A percentile compares a stretch with the other conserved stretches of the same genome.
These are phyloP conservation scores for Solanum aculeatissimum DNA, from an alignment of 305 asterid genomes.

Conservation along the genomic window DNA sequence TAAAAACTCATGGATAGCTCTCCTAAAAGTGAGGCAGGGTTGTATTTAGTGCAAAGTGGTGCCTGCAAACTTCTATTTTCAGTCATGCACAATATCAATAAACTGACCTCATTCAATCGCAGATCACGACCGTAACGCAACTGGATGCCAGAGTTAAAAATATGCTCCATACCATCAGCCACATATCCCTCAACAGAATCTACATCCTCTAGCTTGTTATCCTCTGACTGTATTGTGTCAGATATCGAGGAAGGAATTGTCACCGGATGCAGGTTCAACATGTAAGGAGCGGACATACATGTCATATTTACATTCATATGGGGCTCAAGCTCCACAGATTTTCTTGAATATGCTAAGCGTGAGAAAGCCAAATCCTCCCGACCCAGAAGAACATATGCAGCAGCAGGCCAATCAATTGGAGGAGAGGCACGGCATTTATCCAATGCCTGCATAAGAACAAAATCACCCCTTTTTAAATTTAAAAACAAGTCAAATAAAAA, in stretches of 20 bases:
- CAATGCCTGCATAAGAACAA: conserved; percentile 46
- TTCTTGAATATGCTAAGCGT: conserved; percentile 41
- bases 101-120: conserved; percentile 84
- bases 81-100: background rate
- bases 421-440: conserved; percentile 96
- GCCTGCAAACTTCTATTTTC: background rate
- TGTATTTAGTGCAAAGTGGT: background rate
- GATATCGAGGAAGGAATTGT: conserved; percentile 81
- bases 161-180: conserved; percentile 93
- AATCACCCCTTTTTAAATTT: background rate
- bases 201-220: conserved; percentile 53
- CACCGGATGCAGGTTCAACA: conserved; percentile 80
- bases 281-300: conserved; percentile 77
- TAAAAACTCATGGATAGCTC: background rate
- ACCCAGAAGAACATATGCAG: conserved; percentile 91
- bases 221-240: conserved; percentile 63
- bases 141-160: conserved; percentile 80
- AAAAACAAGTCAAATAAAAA: background rate
- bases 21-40: background rate
- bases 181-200: conserved; percentile 68
- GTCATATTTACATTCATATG: conserved; percentile 46
- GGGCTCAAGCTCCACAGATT: conserved; percentile 42
- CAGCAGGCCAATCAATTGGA: conserved; percentile 89
- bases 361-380: conserved; percentile 92
- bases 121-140: conserved; percentile 92